Evolutionary conservation across 179 eudicot species (phyloP), one percentile per base, ranked within the genome.

Genomic region (Spinacia oleracea): DNA sequence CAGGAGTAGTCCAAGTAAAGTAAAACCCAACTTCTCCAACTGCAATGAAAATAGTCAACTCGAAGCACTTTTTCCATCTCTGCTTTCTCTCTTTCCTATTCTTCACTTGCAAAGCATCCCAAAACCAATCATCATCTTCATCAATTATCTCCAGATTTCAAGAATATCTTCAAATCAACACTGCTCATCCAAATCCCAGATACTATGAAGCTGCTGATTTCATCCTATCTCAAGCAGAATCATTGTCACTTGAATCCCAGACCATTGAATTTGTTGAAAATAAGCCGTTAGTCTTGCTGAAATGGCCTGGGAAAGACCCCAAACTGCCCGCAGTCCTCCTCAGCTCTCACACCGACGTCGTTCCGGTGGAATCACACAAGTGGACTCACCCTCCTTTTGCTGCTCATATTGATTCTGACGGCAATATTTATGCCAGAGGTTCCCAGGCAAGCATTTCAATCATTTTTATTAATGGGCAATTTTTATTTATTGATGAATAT

Each of bases 291-390:
- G 71, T 94, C 76, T 87, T 94, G 77, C 81, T 94, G 56, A 92
- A 90, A 40, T 89, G 92, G 92, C 79, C 90, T 21, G 98, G 98
- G 2, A 73, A 82, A 45, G 62, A 92, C 81, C 91, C 90, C 0
- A 23, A 79, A 5, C 85, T 92, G 56, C 88, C 92, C 62, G 77
- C 96, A 31, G 58, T 92, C 43, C 87, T 94, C 43, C 85, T 94
- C 79, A 91, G 91, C 69, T 94, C 98, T 32, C 98, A 94, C 83
- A 89, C 90, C 32, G 97, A 94, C 35, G 96, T 93, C 38, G 97
- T 94, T 82, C 96, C 98, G n/a, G 95, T 89, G 31, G 98, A 94
- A 82, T 67, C 78, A 40, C 59, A 79, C 58, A 92, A 94, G 85
- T 94, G 96, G 98, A 14, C 72, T 11, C 86, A 89, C 63, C 81